Conservation (phyloP, 2,329 filamentous ascomycete genomes). For the Penicillium expansum region DNA sequence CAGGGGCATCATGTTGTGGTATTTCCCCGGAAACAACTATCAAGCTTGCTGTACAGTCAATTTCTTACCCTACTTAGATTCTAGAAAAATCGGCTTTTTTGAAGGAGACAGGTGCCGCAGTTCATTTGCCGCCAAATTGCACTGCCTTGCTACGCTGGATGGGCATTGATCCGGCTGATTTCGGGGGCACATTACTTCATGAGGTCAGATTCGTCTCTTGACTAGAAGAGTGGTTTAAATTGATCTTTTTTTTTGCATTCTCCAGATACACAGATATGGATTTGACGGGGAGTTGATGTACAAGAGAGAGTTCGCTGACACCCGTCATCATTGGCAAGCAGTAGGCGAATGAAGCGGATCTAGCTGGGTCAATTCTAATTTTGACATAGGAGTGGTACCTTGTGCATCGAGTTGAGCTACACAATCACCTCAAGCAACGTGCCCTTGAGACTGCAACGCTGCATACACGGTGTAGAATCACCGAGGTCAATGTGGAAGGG, state of each 20-base stretch:
- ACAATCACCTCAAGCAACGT: conserved; percentile 36
- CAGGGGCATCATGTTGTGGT: conserved; percentile 36
- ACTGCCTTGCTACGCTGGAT: conserved; percentile 28
- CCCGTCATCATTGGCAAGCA: conserved; percentile 25
- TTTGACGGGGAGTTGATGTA: conserved; percentile 16
- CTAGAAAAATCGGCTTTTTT: conserved; percentile 29
- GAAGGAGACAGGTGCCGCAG: conserved; percentile 26
- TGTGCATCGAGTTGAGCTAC: conserved; percentile 45
- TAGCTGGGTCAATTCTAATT: not conserved
- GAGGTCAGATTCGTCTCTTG: conserved; percentile 12
- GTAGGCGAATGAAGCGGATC: conserved; percentile 7
- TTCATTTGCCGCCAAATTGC: conserved; percentile 29
- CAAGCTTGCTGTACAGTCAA: not conserved
- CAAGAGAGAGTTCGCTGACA: conserved; percentile 14
- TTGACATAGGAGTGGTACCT: conserved; percentile 29
- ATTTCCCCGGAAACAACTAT: not conserved
- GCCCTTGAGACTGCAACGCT: conserved; percentile 27
- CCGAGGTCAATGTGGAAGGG: conserved; percentile 13
- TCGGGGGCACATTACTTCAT: conserved; percentile 25
- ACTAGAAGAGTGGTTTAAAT: not conserved
- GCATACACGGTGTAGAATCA: conserved; percentile 24
- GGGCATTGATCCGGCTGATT: conserved; percentile 20
- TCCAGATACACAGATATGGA: conserved; percentile 22
- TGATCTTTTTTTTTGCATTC: not conserved
- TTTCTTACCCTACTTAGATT: conserved; percentile 20